phyloP scores from a whole-genome alignment of 2,329 filamentous ascomycete genomes.

The Apiospora aurea region DNA sequence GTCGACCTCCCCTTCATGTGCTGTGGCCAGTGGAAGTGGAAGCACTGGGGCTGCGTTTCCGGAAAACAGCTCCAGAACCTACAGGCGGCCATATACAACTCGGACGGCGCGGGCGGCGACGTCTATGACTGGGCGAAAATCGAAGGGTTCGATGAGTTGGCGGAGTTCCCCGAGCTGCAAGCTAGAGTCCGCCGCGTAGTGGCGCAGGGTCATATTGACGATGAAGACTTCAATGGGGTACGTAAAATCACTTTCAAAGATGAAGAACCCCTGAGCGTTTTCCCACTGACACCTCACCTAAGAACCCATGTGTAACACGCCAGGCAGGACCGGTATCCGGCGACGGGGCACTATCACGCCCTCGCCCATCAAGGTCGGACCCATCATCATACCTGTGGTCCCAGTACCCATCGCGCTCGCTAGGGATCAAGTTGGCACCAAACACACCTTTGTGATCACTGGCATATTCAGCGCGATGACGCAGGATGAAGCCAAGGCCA shows the following conservation, averaged over 20 bases:
- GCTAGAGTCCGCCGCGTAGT: constrained; percentile 78
- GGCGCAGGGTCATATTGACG: constrained; percentile 79
- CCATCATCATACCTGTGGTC: not conserved
- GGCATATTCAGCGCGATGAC: not conserved
- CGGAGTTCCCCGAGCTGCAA: constrained; percentile 66
- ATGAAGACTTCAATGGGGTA: constrained; percentile 90
- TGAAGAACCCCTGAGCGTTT: not conserved
- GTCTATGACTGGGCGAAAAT: constrained; percentile 69
- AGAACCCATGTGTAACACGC: not conserved
- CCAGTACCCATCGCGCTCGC: not conserved
- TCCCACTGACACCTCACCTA: not conserved
- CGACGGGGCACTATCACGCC: not conserved
- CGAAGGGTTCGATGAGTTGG: constrained; percentile 82
- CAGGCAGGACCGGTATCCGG: not conserved
- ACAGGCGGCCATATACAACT: constrained; percentile 55
- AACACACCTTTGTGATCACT: not conserved
- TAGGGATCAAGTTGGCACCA: not conserved
- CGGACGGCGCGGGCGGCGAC: constrained; percentile 50
- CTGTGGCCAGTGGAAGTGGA: constrained; percentile 73
- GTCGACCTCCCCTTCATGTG: constrained; percentile 65
- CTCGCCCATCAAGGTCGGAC: not conserved
- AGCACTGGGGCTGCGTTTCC: constrained; percentile 93
- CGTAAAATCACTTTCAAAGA: constrained; percentile 41
- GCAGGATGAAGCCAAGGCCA: not conserved
- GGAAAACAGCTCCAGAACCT: constrained; percentile 74